phyloP scores from a whole-genome alignment of 768 basidiomycete genomes.

The Leccinellum albellum region DNA sequence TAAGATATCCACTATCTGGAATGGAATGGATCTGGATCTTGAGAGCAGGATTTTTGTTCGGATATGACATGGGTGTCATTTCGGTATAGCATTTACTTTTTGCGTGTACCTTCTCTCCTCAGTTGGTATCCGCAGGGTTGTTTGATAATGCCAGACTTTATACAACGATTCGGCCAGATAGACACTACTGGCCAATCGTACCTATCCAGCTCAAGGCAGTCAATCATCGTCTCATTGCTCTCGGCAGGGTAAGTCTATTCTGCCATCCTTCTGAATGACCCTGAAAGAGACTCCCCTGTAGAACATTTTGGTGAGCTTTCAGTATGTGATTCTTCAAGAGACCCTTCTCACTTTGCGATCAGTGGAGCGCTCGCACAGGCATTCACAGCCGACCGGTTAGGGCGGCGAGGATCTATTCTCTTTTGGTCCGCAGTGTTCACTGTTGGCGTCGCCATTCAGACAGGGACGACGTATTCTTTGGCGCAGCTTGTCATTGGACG shows the following conservation, averaged over 20 bases:
- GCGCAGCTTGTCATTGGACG: conserved; percentile 70
- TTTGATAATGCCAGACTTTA: conserved; percentile 76
- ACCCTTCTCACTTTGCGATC: conserved; percentile 3
- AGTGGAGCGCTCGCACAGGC: conserved; percentile 67
- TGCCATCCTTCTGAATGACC: not conserved
- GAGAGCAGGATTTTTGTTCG: conserved; percentile 54
- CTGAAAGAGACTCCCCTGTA: conserved; percentile 8
- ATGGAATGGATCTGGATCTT: not conserved
- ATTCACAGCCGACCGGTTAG: conserved; percentile 70
- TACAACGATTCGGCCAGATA: conserved; percentile 59
- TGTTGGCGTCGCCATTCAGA: conserved; percentile 64
- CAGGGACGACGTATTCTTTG: conserved; percentile 55
- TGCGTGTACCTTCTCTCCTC: conserved; percentile 2
- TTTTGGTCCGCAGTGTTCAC: conserved; percentile 77
- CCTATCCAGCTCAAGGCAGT: conserved; percentile 62
- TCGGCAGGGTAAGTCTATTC: conserved; percentile 55
- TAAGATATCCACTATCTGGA: conserved; percentile 3
- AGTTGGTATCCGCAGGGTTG: conserved; percentile 48
- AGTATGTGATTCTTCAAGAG: not conserved
- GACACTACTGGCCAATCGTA: conserved; percentile 44
- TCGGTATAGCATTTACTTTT: conserved; percentile 41
- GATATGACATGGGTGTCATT: conserved; percentile 76
- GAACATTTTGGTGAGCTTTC: conserved; percentile 49
- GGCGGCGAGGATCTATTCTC: conserved; percentile 68
- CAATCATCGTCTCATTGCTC: conserved; percentile 74